A percentile compares a stretch with the other conserved stretches of the same genome.
Evolutionary conservation across 1,139 yeast species (phyloP).

Genomic region (Yarrowia galli): DNA sequence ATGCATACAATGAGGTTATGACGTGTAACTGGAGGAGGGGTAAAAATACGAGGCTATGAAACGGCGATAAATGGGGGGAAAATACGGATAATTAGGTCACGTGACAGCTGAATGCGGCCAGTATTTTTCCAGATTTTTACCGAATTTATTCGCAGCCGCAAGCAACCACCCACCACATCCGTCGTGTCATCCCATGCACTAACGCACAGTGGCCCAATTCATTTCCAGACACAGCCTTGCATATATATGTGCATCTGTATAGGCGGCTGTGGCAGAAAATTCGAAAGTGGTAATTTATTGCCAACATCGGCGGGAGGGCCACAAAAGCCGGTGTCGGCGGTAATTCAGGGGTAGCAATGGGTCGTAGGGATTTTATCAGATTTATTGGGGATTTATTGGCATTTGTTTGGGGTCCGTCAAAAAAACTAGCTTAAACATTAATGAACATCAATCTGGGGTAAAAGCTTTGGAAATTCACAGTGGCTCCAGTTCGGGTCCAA

Average conservation of each 20-base stretch:
- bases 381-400: too few relatives aligned
- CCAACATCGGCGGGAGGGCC: too few relatives aligned
- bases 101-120: neutral
- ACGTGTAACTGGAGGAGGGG: neutral
- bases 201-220: constrained; percentile 21
- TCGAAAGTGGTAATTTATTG: neutral
- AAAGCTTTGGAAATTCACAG: too few relatives aligned
- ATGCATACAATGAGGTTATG: neutral
- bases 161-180: too few relatives aligned
- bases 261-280: neutral
- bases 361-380: too few relatives aligned
- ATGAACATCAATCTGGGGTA: too few relatives aligned
- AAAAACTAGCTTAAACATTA: too few relatives aligned
- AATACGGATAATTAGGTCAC: neutral
- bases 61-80: neutral
- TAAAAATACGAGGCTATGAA: neutral
- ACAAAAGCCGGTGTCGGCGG: too few relatives aligned
- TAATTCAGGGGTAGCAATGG: too few relatives aligned
- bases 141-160: neutral
- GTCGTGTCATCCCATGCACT: too few relatives aligned
- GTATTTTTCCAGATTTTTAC: neutral
- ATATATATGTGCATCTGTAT: neutral
- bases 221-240: neutral
- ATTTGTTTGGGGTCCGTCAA: too few relatives aligned
- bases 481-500: too few relatives aligned